Percentiles rank a stretch among this genome's conserved stretches.
Conservation (phyloP, 2,329 filamentous ascomycete genomes). For the Botrytis paeoniae region DNA sequence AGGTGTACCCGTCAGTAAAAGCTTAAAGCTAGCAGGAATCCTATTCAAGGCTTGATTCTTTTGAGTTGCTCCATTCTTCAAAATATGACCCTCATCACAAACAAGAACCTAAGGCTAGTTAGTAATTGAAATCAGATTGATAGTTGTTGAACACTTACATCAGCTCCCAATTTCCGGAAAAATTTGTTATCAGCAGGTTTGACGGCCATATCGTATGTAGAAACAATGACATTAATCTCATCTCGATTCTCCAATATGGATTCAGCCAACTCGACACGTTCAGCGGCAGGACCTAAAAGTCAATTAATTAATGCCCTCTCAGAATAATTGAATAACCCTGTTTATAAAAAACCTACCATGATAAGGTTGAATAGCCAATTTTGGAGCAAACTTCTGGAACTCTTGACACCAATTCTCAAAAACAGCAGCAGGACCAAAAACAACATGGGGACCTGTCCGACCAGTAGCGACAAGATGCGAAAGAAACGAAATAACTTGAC, state of each 20-base stretch:
- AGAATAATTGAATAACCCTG: too few species aligned
- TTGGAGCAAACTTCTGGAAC: constrained; percentile 81
- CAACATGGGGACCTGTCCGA: constrained; percentile 69
- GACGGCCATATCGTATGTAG: constrained; percentile 64
- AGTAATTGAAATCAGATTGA: constrained; percentile 14
- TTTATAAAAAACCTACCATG: too few species aligned
- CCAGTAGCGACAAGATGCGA: constrained; percentile 73
- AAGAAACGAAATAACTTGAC: constrained; percentile 90
- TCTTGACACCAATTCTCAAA: constrained; percentile 95
- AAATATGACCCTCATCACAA: constrained; percentile 90
- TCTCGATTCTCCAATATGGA: constrained; percentile 61
- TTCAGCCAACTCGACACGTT: constrained; percentile 65
- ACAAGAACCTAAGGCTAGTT: constrained; percentile 46
- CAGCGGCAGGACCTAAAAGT: constrained; percentile 57
- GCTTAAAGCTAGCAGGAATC: constrained; percentile 76
- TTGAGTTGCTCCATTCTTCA: constrained; percentile 84
- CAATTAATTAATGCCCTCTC: constrained; percentile 12
- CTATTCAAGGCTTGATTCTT: constrained; percentile 75
- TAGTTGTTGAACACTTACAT: constrained; percentile 39
- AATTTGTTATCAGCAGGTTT: constrained; percentile 61
- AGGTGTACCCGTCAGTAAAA: constrained; percentile 86
- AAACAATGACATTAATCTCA: constrained; percentile 68
- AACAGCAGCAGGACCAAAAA: constrained; percentile 90
- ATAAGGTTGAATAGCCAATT: constrained; percentile 69
- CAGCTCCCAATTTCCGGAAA: constrained; percentile 54